A percentile compares a stretch with the other conserved stretches of the same genome.
Evolutionary conservation across 2,329 filamentous ascomycete species (phyloP).

Genomic region (Colletotrichum acutatum): DNA sequence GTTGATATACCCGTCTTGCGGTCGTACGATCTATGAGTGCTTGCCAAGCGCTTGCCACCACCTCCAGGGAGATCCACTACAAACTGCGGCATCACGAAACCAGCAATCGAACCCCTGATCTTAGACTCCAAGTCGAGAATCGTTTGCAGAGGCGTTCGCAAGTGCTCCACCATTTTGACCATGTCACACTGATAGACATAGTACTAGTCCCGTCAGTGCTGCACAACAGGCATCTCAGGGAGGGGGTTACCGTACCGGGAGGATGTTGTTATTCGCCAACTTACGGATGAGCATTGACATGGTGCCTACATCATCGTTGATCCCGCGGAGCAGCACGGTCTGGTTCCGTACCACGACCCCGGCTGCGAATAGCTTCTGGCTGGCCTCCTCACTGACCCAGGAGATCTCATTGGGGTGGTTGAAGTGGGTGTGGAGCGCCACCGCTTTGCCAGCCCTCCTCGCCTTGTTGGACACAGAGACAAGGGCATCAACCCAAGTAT

Average conservation of each 20-base stretch:
- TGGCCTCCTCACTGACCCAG: constrained; percentile 66
- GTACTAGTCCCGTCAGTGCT: constrained; percentile 54
- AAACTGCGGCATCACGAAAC: constrained; percentile 71
- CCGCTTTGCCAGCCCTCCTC: constrained; percentile 64
- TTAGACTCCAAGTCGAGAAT: constrained; percentile 68
- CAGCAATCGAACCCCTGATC: constrained; percentile 69
- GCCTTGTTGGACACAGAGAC: constrained; percentile 62
- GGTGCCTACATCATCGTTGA: constrained; percentile 66
- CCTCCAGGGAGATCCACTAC: constrained; percentile 72
- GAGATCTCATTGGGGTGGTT: constrained; percentile 72
- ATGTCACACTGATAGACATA: constrained; percentile 76
- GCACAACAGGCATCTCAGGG: neutral
- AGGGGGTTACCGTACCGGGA: constrained; percentile 57
- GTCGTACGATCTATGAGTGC: constrained; percentile 64
- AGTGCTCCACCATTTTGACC: constrained; percentile 69
- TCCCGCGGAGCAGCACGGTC: constrained; percentile 66
- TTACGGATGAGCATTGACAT: constrained; percentile 64
- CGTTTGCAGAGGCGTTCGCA: constrained; percentile 69
- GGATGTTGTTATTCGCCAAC: constrained; percentile 66
- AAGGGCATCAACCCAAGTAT: constrained; percentile 65
- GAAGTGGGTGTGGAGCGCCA: constrained; percentile 74
- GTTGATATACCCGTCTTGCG: constrained; percentile 62
- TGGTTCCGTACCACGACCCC: constrained; percentile 68
- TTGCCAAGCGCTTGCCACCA: constrained; percentile 70
- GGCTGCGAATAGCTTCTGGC: constrained; percentile 58